Evolutionary conservation across 1,284 basidiomycete genomes (phyloP).

Genomic region (Fistulinella cinereoalba): DNA sequence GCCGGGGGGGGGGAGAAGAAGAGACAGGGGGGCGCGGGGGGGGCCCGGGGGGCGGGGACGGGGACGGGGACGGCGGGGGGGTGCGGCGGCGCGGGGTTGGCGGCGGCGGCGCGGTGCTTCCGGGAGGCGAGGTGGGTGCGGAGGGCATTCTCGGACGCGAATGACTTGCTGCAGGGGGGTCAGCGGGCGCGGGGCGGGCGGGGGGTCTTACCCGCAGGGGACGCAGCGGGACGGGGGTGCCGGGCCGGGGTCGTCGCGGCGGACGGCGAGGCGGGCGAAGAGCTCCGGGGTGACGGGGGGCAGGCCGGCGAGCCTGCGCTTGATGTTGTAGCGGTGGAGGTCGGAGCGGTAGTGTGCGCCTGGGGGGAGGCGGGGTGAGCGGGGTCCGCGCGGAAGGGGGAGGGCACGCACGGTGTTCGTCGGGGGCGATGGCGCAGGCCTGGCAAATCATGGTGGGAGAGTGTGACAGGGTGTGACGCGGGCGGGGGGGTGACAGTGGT

Average conservation of each 20-base stretch:
- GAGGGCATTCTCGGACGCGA: slow-evolving; percentile 89
- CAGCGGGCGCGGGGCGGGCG: background rate
- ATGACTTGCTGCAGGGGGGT: slow-evolving; percentile 69
- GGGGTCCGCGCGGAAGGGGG: background rate
- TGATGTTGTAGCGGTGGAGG: slow-evolving; percentile 98
- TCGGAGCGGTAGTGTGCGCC: slow-evolving; percentile 92
- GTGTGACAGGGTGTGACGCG: slow-evolving; percentile 10
- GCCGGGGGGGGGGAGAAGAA: slow-evolving; percentile 76
- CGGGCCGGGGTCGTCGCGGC: slow-evolving; percentile 65
- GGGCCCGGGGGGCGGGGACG: slow-evolving; percentile 16
- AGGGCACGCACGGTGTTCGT: slow-evolving; percentile 72
- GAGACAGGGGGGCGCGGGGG: slow-evolving; percentile 80
- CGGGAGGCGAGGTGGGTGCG: slow-evolving; percentile 85
- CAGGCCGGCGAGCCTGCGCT: slow-evolving; percentile 89
- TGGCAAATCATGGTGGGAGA: slow-evolving; percentile 71
- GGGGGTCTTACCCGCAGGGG: slow-evolving; percentile 69
- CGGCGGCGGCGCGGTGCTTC: slow-evolving; percentile 86
- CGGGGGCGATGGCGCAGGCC: slow-evolving; percentile 88
- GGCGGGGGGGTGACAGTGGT: too few relatives aligned
- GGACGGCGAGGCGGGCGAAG: slow-evolving; percentile 91
- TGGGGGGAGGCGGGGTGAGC: slow-evolving; percentile 26
- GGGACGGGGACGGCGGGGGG: slow-evolving; percentile 32
- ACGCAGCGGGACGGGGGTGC: slow-evolving; percentile 67
- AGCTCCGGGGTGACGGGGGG: slow-evolving; percentile 78
- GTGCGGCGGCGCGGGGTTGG: slow-evolving; percentile 74